Percentiles rank a stretch among this genome's conserved stretches.
Conservation (phyloP, 345 rosid genomes). For the Heritiera littoralis region DNA sequence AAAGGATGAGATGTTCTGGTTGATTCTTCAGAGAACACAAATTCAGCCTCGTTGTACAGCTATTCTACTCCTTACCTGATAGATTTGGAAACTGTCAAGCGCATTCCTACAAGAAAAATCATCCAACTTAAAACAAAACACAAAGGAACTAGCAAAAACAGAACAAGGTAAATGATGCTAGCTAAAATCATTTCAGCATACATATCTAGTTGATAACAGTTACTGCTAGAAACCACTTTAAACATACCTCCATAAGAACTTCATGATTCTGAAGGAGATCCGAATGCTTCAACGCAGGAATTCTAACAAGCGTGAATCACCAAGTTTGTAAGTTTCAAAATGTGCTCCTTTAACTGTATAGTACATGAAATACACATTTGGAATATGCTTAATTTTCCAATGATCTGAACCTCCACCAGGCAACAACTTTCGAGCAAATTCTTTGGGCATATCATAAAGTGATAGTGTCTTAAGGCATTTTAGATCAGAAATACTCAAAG, state of each 20-base stretch:
- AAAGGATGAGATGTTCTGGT: too few species aligned
- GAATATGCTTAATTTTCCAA: constrained; percentile 1
- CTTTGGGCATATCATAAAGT: background rate
- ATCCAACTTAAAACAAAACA: background rate
- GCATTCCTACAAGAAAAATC: background rate
- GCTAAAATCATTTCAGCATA: too few species aligned
- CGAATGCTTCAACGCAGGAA: constrained; percentile 18
- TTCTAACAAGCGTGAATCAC: background rate
- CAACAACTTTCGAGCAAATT: background rate
- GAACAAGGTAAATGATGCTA: background rate
- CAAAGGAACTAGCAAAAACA: background rate
- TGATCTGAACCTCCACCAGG: background rate
- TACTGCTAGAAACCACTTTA: too few species aligned
- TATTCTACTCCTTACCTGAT: too few species aligned
- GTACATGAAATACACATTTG: background rate
- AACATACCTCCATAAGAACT: background rate
- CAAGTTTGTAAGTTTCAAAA: background rate
- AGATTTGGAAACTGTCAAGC: too few species aligned
- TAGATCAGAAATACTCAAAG: background rate
- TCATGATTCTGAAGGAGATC: background rate
- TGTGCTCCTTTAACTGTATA: background rate
- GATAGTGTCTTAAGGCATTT: background rate
- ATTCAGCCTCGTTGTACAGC: too few species aligned
- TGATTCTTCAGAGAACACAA: too few species aligned
- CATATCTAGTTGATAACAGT: too few species aligned